Evolutionary conservation across 2,329 filamentous ascomycete species (phyloP).

Genomic region (Aspergillus candidus): DNA sequence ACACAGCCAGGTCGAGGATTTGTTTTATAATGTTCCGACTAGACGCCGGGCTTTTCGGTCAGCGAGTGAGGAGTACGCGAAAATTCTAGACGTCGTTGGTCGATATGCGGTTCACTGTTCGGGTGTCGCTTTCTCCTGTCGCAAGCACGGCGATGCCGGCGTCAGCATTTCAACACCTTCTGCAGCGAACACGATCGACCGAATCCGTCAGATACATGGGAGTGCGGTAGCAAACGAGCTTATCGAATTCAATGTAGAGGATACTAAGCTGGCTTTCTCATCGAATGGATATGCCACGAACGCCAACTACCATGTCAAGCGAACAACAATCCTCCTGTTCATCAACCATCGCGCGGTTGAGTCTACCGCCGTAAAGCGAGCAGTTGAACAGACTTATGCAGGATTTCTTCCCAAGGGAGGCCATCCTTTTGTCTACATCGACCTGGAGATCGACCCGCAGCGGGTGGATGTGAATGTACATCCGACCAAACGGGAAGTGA

Average conservation of each 20-base stretch:
- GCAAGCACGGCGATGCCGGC: slow-evolving; percentile 86
- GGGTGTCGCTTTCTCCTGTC: slow-evolving; percentile 91
- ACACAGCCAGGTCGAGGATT: slow-evolving; percentile 64
- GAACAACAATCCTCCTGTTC: slow-evolving; percentile 80
- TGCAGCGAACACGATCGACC: slow-evolving; percentile 65
- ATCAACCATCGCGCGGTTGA: slow-evolving; percentile 96
- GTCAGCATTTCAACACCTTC: slow-evolving; percentile 74
- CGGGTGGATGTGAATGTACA: slow-evolving; percentile 96
- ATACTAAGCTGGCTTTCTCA: slow-evolving; percentile 76
- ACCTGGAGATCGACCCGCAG: slow-evolving; percentile 83
- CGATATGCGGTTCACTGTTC: slow-evolving; percentile 88
- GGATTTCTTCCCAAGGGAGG: slow-evolving; percentile 86
- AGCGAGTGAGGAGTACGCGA: slow-evolving; percentile 89
- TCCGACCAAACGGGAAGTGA: slow-evolving; percentile 92
- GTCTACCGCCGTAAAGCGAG: slow-evolving; percentile 79
- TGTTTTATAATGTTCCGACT: slow-evolving; percentile 94
- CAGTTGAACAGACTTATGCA: slow-evolving; percentile 83
- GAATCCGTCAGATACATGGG: slow-evolving; percentile 87
- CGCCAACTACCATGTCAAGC: slow-evolving; percentile 90
- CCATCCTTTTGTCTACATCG: slow-evolving; percentile 90
- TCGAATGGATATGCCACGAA: slow-evolving; percentile 78
- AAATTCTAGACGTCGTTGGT: slow-evolving; percentile 91
- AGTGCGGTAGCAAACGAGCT: slow-evolving; percentile 80
- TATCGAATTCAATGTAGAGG: slow-evolving; percentile 65
- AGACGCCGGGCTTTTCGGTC: slow-evolving; percentile 85